Conservation (phyloP, 108 stramenopile species). For the Cyclotella cryptica region DNA sequence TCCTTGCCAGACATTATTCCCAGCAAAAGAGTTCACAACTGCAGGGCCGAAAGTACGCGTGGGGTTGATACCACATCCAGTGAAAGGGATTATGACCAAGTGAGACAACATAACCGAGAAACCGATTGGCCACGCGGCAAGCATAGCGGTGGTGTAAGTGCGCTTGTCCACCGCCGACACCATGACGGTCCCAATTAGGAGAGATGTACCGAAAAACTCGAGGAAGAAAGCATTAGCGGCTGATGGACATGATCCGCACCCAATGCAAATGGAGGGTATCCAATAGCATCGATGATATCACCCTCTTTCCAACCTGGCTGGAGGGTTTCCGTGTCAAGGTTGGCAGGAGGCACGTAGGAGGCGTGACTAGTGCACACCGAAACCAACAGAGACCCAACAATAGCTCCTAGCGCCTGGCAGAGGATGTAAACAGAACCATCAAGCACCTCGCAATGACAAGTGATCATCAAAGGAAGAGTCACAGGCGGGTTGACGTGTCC, state of each 20-base stretch:
- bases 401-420: conserved; percentile 47
- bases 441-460: conserved; percentile 24
- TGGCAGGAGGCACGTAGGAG: conserved; percentile 8
- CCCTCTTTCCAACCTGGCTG: conserved; percentile 18
- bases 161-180: conserved; percentile 44
- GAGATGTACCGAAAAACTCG: conserved; percentile 58
- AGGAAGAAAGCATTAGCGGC: conserved; percentile 51
- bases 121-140: conserved; percentile 55
- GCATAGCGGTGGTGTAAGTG: conserved; percentile 11
- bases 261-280: conserved; percentile 57
- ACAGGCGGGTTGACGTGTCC: conserved; percentile 65
- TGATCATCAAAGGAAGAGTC: conserved; percentile 43
- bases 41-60: conserved; percentile 64
- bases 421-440: conserved; percentile 31
- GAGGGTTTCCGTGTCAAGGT: conserved; percentile 17
- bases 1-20: conserved; percentile 26
- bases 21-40: conserved; percentile 53
- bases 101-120: conserved; percentile 49
- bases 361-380: conserved; percentile 40
- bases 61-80: conserved; percentile 76
- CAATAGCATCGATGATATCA: conserved; percentile 30
- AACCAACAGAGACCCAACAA: conserved; percentile 33
- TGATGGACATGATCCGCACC: conserved; percentile 48
- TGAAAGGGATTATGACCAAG: conserved; percentile 57
- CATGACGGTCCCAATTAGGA: conserved; percentile 43